Conservation (phyloP, 345 rosid species). For the Aquilaria sinensis region DNA sequence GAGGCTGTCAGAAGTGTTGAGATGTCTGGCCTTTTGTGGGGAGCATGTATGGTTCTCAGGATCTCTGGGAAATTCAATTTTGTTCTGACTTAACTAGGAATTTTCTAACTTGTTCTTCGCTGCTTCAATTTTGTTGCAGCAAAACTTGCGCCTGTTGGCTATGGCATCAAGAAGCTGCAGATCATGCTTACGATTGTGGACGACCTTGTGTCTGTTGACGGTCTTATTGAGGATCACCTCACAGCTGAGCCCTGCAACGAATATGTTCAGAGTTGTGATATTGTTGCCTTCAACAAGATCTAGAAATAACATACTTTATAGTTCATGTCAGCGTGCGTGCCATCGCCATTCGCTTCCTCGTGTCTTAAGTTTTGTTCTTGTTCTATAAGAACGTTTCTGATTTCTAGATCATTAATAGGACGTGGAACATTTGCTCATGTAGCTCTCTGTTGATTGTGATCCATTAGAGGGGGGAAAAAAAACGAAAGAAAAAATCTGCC, state of each 20-base stretch:
- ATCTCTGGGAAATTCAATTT: not conserved
- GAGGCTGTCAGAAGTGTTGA: slow-evolving; percentile 56
- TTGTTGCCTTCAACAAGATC: slow-evolving; percentile 94
- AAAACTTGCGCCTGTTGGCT: slow-evolving; percentile 78
- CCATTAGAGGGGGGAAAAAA: too few relatives aligned
- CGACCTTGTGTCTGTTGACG: slow-evolving; percentile 88
- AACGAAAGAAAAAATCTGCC: too few relatives aligned
- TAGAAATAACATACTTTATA: slow-evolving; percentile 14
- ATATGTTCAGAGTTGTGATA: slow-evolving; percentile 87
- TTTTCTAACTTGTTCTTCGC: not conserved
- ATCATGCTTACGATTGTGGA: slow-evolving; percentile 91
- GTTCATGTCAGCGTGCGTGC: too few relatives aligned
- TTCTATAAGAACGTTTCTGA: too few relatives aligned
- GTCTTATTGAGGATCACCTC: slow-evolving; percentile 68
- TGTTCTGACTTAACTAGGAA: not conserved
- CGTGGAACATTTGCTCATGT: too few relatives aligned
- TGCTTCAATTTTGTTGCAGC: slow-evolving; percentile 38
- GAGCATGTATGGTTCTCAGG: slow-evolving; percentile 64
- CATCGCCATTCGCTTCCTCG: too few relatives aligned
- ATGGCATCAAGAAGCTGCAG: slow-evolving; percentile 85
- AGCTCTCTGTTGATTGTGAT: too few relatives aligned
- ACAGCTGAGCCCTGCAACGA: slow-evolving; percentile 73
- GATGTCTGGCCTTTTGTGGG: slow-evolving; percentile 92
- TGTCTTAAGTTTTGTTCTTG: too few relatives aligned
- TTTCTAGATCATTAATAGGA: too few relatives aligned